Conservation (phyloP, 2,329 filamentous ascomycete genomes). For the Diaporthe sp. region DNA sequence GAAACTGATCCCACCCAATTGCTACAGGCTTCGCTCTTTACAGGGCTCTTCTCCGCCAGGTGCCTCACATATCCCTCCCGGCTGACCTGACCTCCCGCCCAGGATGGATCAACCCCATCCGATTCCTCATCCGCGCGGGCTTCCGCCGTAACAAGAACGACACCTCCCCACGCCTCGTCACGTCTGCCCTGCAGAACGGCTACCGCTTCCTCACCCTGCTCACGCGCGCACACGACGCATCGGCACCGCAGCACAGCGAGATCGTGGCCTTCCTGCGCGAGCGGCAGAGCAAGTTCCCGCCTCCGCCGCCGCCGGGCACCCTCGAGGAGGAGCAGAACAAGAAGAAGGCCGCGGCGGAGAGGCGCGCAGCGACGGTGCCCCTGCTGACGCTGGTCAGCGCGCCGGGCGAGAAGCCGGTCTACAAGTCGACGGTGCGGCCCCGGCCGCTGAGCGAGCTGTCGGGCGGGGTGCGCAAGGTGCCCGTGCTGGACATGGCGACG, state of each 20-base stretch:
- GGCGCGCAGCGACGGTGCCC: slow-evolving; percentile 43
- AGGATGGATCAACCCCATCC: slow-evolving; percentile 61
- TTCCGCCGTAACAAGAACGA: slow-evolving; percentile 74
- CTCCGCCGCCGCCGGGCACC: slow-evolving; percentile 50
- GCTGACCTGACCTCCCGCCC: slow-evolving; percentile 56
- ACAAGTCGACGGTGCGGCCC: slow-evolving; percentile 63
- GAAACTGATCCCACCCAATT: slow-evolving; percentile 13
- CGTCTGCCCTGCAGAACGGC: slow-evolving; percentile 74
- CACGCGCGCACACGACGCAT: slow-evolving; percentile 53
- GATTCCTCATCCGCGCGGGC: slow-evolving; percentile 70
- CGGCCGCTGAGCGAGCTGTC: slow-evolving; percentile 63
- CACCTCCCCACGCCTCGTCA: slow-evolving; percentile 71
- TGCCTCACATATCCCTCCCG: slow-evolving; percentile 66
- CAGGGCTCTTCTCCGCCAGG: slow-evolving; percentile 75
- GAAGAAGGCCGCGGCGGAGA: not conserved
- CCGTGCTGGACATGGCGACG: slow-evolving; percentile 66
- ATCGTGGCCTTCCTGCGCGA: slow-evolving; percentile 58
- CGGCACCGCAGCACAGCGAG: slow-evolving; percentile 56
- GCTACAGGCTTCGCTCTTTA: slow-evolving; percentile 77
- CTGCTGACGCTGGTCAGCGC: slow-evolving; percentile 40
- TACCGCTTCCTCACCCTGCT: slow-evolving; percentile 68
- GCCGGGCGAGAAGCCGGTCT: slow-evolving; percentile 57
- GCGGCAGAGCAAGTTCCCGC: slow-evolving; percentile 48
- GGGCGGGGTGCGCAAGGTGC: slow-evolving; percentile 68
- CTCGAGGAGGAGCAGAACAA: not conserved